Base-by-base conservation (phyloP, 306 rosid species). In the Medicago arabica region DNA sequence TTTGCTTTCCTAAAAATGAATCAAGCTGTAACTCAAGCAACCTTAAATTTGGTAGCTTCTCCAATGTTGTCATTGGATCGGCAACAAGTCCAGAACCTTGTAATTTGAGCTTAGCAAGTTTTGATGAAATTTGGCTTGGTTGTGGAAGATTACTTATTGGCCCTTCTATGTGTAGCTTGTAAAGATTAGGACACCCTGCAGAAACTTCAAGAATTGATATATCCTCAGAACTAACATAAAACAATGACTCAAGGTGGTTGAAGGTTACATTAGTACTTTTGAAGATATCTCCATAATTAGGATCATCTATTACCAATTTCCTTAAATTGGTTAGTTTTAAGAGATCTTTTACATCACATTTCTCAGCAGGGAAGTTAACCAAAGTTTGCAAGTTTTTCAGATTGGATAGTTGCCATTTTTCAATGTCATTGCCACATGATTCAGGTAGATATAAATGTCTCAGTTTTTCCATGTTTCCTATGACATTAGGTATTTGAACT, bases 381-480 rank as follows among this genome's bases (percentile, higher is more conserved):
- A 86, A 25, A 1, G 86, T 85, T 78, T 85, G 90, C 83, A 89
- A 79, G 54, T 74, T 83, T 72, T 46, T 53, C 50, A 83, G 75
- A 46, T 66, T 78, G 21, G 16, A 17, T 8, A 88, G 25, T 40
- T 65, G 44, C 87, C 89, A 78, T 38, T 69, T 75, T 43, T 50
- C 76, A 8, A 23, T 15, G 28, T 3, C 19, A 46, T 66, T 31
- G 1, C 82, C 80, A 41, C 87, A 86, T 2, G 80, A 78, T 28
- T 75, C 72, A 0, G 92, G 90, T 12, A 88, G 82, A 80, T 84
- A 84, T 46, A 86, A 53, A 59, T 83, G 93, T 25, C 88, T 86
- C 69, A 88, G 46, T 6, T 19, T 82, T 15, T 75, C 64, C 83
- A 84, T 51, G 16, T 76, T 76, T 76, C 78, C 72, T 57, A 86